Percentiles rank a stretch among this genome's conserved stretches.
Conservation (phyloP, 2,329 filamentous ascomycete genomes). For the Cordyceps cicadae region DNA sequence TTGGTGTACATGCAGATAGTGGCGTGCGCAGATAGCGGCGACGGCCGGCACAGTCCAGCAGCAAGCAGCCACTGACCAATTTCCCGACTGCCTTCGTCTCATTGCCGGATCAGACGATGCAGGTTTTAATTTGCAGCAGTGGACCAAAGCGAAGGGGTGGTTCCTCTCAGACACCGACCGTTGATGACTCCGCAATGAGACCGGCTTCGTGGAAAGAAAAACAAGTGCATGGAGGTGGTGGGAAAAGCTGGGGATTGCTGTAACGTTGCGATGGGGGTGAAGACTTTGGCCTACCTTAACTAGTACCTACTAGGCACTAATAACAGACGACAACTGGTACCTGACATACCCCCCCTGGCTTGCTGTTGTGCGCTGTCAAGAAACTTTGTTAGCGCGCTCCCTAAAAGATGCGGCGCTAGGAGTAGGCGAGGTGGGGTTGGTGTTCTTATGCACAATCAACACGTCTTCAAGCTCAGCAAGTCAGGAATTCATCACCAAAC, state of each 20-base stretch:
- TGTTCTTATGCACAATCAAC: too few relatives aligned
- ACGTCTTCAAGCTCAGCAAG: too few relatives aligned
- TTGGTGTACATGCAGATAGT: neutral
- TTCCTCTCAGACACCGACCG: neutral
- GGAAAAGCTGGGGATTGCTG: constrained; percentile 15
- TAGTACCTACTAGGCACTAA: too few relatives aligned
- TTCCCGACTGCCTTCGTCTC: neutral
- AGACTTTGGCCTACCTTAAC: neutral
- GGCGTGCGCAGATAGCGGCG: neutral
- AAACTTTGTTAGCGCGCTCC: neutral
- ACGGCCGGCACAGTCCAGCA: neutral
- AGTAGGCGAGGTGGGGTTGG: neutral
- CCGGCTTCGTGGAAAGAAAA: neutral
- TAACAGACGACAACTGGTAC: neutral
- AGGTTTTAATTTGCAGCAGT: neutral
- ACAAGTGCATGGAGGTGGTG: neutral
- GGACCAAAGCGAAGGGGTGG: neutral
- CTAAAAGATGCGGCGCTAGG: neutral
- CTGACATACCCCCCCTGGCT: too few relatives aligned
- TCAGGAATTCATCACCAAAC: too few relatives aligned
- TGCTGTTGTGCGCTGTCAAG: neutral
- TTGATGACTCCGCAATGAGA: neutral
- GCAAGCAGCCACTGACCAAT: neutral
- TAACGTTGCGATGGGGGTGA: constrained; percentile 18
- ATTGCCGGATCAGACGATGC: neutral